Evolutionary conservation across 306 rosid species (phyloP).

Genomic region (Bauhinia variegata): DNA sequence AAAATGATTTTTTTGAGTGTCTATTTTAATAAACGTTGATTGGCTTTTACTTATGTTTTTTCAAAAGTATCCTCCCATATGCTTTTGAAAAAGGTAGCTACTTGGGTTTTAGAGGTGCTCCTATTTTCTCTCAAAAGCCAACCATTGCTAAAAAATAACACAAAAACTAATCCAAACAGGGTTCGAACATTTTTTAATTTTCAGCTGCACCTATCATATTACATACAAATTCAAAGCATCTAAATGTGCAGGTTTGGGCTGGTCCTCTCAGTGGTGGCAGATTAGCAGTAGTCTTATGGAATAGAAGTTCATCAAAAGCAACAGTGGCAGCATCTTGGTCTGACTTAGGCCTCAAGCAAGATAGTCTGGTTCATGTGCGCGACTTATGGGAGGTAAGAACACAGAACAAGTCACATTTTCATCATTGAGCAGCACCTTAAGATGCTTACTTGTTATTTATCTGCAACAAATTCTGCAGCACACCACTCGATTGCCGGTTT

Average conservation of each 20-base stretch:
- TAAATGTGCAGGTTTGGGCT: conserved; percentile 65
- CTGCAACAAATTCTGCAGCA: conserved; percentile 52
- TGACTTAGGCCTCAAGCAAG: conserved; percentile 53
- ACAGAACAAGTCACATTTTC: not conserved
- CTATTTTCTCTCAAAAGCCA: too few relatives aligned
- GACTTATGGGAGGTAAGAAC: conserved; percentile 71
- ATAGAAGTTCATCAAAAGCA: conserved; percentile 60
- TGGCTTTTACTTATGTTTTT: too few relatives aligned
- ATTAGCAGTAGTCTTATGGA: conserved; percentile 65
- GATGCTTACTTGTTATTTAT: not conserved
- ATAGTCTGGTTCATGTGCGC: conserved; percentile 49
- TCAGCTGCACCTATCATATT: not conserved
- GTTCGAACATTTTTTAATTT: too few relatives aligned
- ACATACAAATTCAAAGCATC: conserved; percentile 2
- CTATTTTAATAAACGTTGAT: too few relatives aligned
- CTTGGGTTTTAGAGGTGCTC: too few relatives aligned
- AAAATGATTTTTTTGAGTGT: too few relatives aligned
- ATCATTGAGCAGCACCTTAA: not conserved
- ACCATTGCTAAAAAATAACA: too few relatives aligned
- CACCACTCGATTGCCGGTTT: conserved; percentile 46
- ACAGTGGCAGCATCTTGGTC: conserved; percentile 63
- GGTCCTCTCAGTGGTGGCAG: conserved; percentile 62
- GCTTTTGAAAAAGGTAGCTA: too few relatives aligned
- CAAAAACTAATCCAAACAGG: too few relatives aligned
- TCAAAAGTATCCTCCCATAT: too few relatives aligned